These are phyloP conservation scores for Paecilomyces formosus DNA, from an alignment of 2,329 filamentous ascomycete genomes.

Conservation along the genomic window DNA sequence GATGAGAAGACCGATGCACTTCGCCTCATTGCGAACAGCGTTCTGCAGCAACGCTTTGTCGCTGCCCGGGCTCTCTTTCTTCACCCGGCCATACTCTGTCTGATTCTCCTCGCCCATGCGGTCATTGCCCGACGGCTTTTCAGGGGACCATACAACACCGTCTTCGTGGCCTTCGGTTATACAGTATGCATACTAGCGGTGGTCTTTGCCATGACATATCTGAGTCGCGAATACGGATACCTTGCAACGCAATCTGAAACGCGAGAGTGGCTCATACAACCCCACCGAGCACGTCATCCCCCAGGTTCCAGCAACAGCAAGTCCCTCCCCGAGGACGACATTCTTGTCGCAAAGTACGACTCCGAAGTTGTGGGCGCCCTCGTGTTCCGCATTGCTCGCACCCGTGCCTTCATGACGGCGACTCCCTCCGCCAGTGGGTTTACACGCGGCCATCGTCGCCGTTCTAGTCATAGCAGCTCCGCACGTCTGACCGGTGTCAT, in stretches of 20 bases:
- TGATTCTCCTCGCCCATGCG: conserved; percentile 30
- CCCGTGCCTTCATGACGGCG: conserved; percentile 9
- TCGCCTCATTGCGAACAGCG: conserved; percentile 67
- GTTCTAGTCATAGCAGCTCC: conserved; percentile 8
- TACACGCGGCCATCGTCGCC: conserved; percentile 10
- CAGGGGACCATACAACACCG: conserved; percentile 42
- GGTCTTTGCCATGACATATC: conserved; percentile 54
- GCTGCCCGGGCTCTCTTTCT: conserved; percentile 57
- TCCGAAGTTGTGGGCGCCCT: conserved; percentile 63
- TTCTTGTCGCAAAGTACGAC: conserved; percentile 64
- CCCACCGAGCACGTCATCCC: background rate
- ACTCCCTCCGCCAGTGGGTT: conserved; percentile 11
- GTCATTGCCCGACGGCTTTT: conserved; percentile 36
- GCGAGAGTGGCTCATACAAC: conserved; percentile 51
- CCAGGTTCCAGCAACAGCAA: conserved; percentile 12
- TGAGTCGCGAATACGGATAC: conserved; percentile 56
- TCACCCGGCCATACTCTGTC: conserved; percentile 45
- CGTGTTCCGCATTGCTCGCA: conserved; percentile 42
- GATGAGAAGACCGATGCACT: conserved; percentile 62
- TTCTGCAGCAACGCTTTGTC: conserved; percentile 69
- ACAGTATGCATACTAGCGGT: conserved; percentile 57
- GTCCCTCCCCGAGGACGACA: conserved; percentile 46
- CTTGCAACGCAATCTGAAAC: conserved; percentile 52
- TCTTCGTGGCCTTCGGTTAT: conserved; percentile 50
- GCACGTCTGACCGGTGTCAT: conserved; percentile 43